Base-by-base conservation (phyloP, 2,329 filamentous ascomycete genomes). In the Colletotrichum liriopes region DNA sequence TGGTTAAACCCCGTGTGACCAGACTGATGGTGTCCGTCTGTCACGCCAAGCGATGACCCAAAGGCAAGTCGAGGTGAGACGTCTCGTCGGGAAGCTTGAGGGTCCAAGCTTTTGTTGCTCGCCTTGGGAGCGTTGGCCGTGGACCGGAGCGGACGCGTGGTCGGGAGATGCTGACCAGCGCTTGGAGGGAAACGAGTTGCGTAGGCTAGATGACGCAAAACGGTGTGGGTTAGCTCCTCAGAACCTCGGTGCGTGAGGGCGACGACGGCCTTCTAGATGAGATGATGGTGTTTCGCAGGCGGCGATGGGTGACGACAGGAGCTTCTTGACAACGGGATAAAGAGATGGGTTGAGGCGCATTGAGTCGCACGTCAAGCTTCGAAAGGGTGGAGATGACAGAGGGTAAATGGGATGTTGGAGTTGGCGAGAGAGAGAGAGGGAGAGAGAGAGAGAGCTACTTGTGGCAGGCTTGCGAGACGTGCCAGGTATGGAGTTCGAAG, bases 401-500 rank as follows among this genome's bases (percentile, higher is more conserved):
- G 51, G 32, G 47, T 37, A 23, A 61, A 52, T 32, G 65, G 43
- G 60, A 59, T 69, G 52, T 69, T 68, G 64, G 29, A 66, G 39
- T 58, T 61, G 51, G 73, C 75, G 56, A 66, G 23, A 26, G 23
- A 26, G 23, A 26, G 23, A 26, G 23, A 26, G 23, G 1, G 23
- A 26, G 23, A 26, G 23, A 26, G 23, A 26, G 23, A 26, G 23
- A 26, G 39, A 29, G 60, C 62, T 49, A 45, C 62, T 73, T 73
- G 71, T 71, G 65, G 75, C 75, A 77, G 75, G 76, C 76, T 76
- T 76, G 70, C 76, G 74, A 79, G 75, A 77, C 76, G 72, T 74
- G 77, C 76, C 76, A 76, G 77, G 77, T 77, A 63, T 72, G 70
- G 62, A 67, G 58, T 62, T 61, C 68, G 49, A 29, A 14, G 39